Evolutionary conservation across 768 basidiomycete genomes (phyloP).

Genomic region (Strobilomyces echinocephalus): DNA sequence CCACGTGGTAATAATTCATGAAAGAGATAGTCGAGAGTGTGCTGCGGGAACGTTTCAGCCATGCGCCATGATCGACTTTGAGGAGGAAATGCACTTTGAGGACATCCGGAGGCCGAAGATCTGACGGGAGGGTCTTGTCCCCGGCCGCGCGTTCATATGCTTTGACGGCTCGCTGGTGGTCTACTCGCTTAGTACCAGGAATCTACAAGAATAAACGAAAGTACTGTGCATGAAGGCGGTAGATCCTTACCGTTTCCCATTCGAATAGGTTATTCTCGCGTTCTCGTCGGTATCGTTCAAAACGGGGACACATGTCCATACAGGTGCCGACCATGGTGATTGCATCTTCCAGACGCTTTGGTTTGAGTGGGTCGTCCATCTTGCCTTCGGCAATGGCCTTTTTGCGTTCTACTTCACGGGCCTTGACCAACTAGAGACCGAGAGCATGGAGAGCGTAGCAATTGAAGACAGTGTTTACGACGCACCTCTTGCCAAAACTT

Average conservation of each 20-base stretch:
- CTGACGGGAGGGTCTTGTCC: slow-evolving; percentile 86
- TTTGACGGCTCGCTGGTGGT: slow-evolving; percentile 86
- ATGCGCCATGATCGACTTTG: neutral
- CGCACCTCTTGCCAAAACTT: slow-evolving; percentile 69
- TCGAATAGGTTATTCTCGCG: slow-evolving; percentile 82
- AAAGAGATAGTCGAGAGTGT: slow-evolving; percentile 90
- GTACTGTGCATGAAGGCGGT: slow-evolving; percentile 1
- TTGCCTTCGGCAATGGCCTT: slow-evolving; percentile 75
- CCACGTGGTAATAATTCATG: slow-evolving; percentile 67
- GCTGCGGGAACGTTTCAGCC: slow-evolving; percentile 36
- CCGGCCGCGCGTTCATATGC: slow-evolving; percentile 94
- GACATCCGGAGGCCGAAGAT: slow-evolving; percentile 81
- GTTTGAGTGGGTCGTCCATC: slow-evolving; percentile 81
- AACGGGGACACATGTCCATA: slow-evolving; percentile 89
- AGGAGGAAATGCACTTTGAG: slow-evolving; percentile 52
- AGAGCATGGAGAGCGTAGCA: slow-evolving; percentile 20
- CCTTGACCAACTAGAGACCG: slow-evolving; percentile 56
- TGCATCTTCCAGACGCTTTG: slow-evolving; percentile 80
- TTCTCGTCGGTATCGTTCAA: slow-evolving; percentile 88
- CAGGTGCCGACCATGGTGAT: slow-evolving; percentile 94
- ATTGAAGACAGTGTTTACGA: slow-evolving; percentile 13
- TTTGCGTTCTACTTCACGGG: slow-evolving; percentile 66
- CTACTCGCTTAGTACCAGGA: slow-evolving; percentile 78
- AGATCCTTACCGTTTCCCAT: slow-evolving; percentile 69
- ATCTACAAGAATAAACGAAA: slow-evolving; percentile 42